Evolutionary conservation across 176 grass and related monocot species (phyloP), one percentile per base, ranked within the genome.

Genomic region (Musa itinerans): DNA sequence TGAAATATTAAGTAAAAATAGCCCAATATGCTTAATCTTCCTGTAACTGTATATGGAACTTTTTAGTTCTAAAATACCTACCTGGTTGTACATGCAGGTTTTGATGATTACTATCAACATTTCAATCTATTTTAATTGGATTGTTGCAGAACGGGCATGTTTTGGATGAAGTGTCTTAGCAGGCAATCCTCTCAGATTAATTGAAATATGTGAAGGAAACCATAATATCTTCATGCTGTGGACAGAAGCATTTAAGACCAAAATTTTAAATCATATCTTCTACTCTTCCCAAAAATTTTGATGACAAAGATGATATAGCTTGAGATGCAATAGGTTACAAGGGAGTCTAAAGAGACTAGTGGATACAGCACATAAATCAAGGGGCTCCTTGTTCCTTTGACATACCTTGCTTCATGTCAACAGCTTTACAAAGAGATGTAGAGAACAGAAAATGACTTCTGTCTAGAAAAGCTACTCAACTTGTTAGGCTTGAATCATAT

Each of bases 291-390:
- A 8, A 62, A 62, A 62, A 9, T 4, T 20, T 22, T 62, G 8
- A 62, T 62, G 58, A 62, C 14, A 62, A 65, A 65, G 63, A 26
- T 65, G 63, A 65, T 65, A 65, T 34, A 34, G 29, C 29, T 34
- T 34, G 3, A 34, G 29, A 43, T 43, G 34, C 34, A 43, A 43
- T 43, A 43, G 34, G 34, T 43, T 43, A 5, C 34, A 43, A 43
- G 34, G 34, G 34, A 43, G 34, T 43, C 34, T 6, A 43, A 43
- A 5, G 34, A 43, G 34, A 43, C 34, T 6, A 43, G 34, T 43
- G 34, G 34, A 43, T 43, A 43, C 34, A 43, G 4, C 34, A 43
- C 34, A 43, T 43, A 19, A 61, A 61, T 61, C 57, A 61, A 61
- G 57, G 57, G 5, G 0, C 57, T n/a, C n/a, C 8, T 61, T 61